Conservation (phyloP, 495 filamentous ascomycete genomes). For the Daldinia concentrica region DNA sequence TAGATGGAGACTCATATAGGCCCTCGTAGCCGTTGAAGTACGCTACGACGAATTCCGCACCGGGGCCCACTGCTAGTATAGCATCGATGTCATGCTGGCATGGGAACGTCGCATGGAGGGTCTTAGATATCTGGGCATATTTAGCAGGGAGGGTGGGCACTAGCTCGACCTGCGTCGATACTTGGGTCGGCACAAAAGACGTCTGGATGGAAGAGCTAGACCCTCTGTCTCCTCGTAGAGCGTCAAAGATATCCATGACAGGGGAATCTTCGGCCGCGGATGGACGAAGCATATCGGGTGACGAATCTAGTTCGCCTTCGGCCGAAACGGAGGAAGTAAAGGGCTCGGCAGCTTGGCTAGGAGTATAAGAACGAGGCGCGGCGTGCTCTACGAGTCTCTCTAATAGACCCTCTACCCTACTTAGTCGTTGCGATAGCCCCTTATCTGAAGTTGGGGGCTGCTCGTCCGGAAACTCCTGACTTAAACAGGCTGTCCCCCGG, state of each 20-base stretch:
- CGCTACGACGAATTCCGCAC: conserved; percentile 45
- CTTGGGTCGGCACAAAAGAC: conserved; percentile 42
- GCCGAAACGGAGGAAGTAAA: conserved; percentile 47
- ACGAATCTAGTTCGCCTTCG: conserved; percentile 43
- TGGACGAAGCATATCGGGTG: conserved; percentile 32
- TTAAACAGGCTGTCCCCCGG: conserved; percentile 57
- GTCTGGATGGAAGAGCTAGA: conserved; percentile 2
- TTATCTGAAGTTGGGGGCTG: conserved; percentile 47
- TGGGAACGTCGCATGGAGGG: conserved; percentile 51
- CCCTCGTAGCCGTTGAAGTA: conserved; percentile 45
- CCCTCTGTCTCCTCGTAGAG: conserved; percentile 39
- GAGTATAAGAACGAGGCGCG: conserved; percentile 47
- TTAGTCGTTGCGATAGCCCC: conserved; percentile 56
- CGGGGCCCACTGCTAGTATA: conserved; percentile 44
- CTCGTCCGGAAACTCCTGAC: conserved; percentile 61
- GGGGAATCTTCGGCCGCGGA: conserved; percentile 27
- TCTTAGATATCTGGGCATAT: conserved; percentile 44
- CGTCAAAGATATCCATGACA: conserved; percentile 33
- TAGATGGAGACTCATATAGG: conserved; percentile 36
- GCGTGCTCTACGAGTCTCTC: conserved; percentile 57
- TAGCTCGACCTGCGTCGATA: conserved; percentile 29
- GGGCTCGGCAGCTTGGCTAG: conserved; percentile 22
- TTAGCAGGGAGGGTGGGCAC: conserved; percentile 22
- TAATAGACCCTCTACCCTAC: conserved; percentile 57
- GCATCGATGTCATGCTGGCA: conserved; percentile 51